phyloP scores from a whole-genome alignment of 2,329 filamentous ascomycete genomes.

The Leptographium lundbergii region DNA sequence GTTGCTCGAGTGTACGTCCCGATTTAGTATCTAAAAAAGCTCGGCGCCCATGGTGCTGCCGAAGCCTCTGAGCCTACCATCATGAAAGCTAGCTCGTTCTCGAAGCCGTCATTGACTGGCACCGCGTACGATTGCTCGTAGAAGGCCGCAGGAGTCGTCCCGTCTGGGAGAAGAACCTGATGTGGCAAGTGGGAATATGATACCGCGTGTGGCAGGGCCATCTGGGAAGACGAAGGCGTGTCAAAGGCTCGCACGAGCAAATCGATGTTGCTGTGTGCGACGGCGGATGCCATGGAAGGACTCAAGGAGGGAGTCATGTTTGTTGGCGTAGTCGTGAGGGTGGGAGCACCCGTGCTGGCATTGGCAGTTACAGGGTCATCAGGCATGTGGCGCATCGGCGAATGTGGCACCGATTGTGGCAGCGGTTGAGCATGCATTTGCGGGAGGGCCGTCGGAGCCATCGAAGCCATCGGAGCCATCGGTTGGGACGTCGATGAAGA shows the following conservation, averaged over 20 bases:
- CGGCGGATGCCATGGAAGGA: neutral
- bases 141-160: neutral
- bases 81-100: slow-evolving; percentile 31
- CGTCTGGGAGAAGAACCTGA: neutral
- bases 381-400: neutral
- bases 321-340: neutral
- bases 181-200: neutral
- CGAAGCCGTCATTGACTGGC: slow-evolving; percentile 28
- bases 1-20: too few species aligned
- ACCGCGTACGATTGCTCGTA: slow-evolving; percentile 1
- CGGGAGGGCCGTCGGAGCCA: neutral
- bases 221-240: neutral
- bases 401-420: neutral
- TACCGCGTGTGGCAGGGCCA: neutral
- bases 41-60: slow-evolving; percentile 13
- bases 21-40: slow-evolving; percentile 13
- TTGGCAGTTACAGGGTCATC: neutral
- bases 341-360: neutral
- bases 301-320: neutral
- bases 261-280: slow-evolving; percentile 18
- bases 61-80: slow-evolving; percentile 23
- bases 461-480: too few species aligned
- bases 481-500: neutral
- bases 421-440: neutral
- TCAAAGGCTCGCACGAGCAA: slow-evolving; percentile 24